Percentiles rank a stretch among this genome's conserved stretches.
These are phyloP conservation scores for Cokeromyces recurvatus DNA, from an alignment of 371 early-diverging fungal genomes.

Conservation along the genomic window DNA sequence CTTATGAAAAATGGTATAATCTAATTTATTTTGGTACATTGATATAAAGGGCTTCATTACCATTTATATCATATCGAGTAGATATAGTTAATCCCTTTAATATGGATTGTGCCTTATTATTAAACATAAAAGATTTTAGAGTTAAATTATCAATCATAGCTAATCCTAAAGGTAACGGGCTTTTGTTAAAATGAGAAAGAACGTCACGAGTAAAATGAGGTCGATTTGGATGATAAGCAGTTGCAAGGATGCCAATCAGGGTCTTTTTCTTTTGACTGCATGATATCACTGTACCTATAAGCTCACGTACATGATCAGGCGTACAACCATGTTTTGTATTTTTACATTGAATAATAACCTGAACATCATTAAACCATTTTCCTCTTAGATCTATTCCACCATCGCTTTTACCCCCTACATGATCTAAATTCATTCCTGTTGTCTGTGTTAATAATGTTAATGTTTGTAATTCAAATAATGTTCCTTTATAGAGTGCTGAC, in stretches of 20 bases:
- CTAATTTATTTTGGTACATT: too few species aligned
- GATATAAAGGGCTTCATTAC: conserved; percentile 10
- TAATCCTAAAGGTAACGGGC: conserved; percentile 28
- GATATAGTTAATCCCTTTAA: conserved; percentile 9
- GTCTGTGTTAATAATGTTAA: conserved; percentile 15
- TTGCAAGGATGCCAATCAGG: conserved; percentile 30
- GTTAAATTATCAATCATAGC: conserved; percentile 21
- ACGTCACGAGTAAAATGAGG: conserved; percentile 33
- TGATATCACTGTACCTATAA: conserved; percentile 27
- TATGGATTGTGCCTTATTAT: conserved; percentile 10
- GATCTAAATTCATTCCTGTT: conserved; percentile 32
- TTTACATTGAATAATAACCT: conserved; percentile 33
- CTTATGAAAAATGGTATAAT: too few species aligned
- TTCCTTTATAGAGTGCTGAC: conserved; percentile 26
- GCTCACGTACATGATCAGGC: conserved; percentile 35
- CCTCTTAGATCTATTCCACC: conserved; percentile 41
- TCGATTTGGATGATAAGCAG: conserved; percentile 7
- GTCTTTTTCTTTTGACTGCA: background rate
- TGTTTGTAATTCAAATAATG: conserved; percentile 39
- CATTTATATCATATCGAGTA: conserved; percentile 7
- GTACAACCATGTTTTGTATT: conserved; percentile 35
- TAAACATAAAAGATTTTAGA: conserved; percentile 34
- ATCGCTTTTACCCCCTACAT: conserved; percentile 38
- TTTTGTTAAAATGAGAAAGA: conserved; percentile 20
- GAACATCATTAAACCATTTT: conserved; percentile 20